phyloP scores from a whole-genome alignment of 257 asterid genomes.

The Petunia axillaris region DNA sequence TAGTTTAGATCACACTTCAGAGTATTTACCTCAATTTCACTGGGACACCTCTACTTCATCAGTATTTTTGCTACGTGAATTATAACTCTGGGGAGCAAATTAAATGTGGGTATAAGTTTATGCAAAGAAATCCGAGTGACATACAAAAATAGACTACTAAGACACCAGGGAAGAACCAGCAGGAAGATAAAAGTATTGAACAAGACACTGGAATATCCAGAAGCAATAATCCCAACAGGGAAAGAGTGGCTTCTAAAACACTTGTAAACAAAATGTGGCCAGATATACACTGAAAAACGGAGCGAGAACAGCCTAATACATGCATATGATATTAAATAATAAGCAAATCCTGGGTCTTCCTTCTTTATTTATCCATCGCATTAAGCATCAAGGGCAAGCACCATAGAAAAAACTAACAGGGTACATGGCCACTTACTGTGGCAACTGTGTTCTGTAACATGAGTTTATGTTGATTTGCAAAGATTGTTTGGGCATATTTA shows the following conservation, averaged over 20 bases:
- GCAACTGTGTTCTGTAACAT: slow-evolving; percentile 39
- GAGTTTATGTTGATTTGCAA: slow-evolving; percentile 57
- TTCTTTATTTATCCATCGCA: not conserved
- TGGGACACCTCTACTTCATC: not conserved
- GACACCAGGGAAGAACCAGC: not conserved
- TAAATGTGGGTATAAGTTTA: not conserved
- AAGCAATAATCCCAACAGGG: too few relatives aligned
- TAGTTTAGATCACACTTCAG: too few relatives aligned
- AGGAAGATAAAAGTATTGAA: not conserved
- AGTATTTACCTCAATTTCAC: too few relatives aligned
- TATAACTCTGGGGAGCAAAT: not conserved
- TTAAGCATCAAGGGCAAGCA: slow-evolving; percentile 13
- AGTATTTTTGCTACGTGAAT: not conserved
- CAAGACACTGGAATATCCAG: not conserved
- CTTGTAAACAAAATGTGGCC: too few relatives aligned
- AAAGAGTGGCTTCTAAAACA: too few relatives aligned
- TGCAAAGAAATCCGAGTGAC: not conserved
- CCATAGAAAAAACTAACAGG: not conserved
- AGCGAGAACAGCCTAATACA: not conserved
- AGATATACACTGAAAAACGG: too few relatives aligned
- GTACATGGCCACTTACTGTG: slow-evolving; percentile 54
- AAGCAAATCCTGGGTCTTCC: not conserved
- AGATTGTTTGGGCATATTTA: slow-evolving; percentile 66
- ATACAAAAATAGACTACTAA: not conserved
- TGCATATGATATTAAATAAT: not conserved